A percentile compares a stretch with the other conserved stretches of the same genome.
Conservation (phyloP, 2,329 filamentous ascomycete genomes). For the Colletotrichum spaethianum region DNA sequence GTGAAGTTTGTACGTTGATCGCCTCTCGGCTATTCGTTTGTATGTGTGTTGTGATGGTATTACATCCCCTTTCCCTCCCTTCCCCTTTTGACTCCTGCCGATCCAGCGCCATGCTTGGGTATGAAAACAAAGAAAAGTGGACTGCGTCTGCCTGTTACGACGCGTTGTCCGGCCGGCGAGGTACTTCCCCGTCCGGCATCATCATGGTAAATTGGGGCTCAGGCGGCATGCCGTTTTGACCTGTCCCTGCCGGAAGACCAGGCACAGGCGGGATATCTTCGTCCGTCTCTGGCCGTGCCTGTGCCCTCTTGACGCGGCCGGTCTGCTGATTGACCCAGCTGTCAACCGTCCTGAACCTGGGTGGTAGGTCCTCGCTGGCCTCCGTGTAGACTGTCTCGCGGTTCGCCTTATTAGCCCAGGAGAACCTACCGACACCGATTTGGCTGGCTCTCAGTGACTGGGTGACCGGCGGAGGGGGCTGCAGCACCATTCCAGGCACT, state of each 20-base stretch:
- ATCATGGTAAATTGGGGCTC: slow-evolving; percentile 65
- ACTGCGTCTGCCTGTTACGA: slow-evolving; percentile 21
- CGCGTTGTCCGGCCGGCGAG: slow-evolving; percentile 55
- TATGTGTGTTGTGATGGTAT: slow-evolving; percentile 28
- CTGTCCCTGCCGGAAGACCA: slow-evolving; percentile 50
- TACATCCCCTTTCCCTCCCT: slow-evolving; percentile 9
- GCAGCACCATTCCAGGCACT: slow-evolving; percentile 29
- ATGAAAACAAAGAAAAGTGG: slow-evolving; percentile 40
- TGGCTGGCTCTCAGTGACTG: slow-evolving; percentile 31
- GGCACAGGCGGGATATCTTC: slow-evolving; percentile 57
- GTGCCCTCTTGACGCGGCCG: slow-evolving; percentile 64
- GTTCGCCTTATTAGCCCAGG: slow-evolving; percentile 53
- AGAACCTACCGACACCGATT: slow-evolving; percentile 49
- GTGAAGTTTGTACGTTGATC: slow-evolving; percentile 9
- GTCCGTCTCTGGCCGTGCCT: slow-evolving; percentile 54
- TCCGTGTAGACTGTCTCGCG: slow-evolving; percentile 69
- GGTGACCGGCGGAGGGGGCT: slow-evolving; percentile 36
- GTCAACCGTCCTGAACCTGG: slow-evolving; percentile 70
- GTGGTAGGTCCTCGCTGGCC: slow-evolving; percentile 67
- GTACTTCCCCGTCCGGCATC: slow-evolving; percentile 65
- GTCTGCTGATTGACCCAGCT: slow-evolving; percentile 78
- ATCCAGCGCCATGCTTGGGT: slow-evolving; percentile 35
- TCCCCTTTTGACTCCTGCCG: slow-evolving; percentile 13
- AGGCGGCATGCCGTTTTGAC: slow-evolving; percentile 54
- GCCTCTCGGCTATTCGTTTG: slow-evolving; percentile 4